phyloP scores from a whole-genome alignment of 768 basidiomycete genomes.

The Mycena vulgaris region DNA sequence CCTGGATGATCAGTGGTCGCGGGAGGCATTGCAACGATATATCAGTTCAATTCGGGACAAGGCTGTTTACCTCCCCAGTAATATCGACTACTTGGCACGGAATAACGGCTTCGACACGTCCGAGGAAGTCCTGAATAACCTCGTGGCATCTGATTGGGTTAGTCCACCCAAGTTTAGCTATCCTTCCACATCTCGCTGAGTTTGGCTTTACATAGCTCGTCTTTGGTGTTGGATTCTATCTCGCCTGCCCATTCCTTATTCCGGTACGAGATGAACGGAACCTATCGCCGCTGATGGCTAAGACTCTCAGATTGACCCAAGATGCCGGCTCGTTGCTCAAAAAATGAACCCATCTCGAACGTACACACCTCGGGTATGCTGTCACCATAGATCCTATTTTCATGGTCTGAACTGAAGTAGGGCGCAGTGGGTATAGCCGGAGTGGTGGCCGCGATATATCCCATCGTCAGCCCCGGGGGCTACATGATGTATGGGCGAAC shows the following conservation, averaged over 20 bases:
- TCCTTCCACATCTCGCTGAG: constrained; percentile 16
- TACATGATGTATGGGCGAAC: constrained; percentile 78
- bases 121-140: constrained; percentile 60
- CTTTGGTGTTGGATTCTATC: constrained; percentile 75
- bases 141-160: constrained; percentile 69
- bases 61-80: constrained; percentile 79
- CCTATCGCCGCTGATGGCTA: background rate
- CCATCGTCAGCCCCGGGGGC: constrained; percentile 75
- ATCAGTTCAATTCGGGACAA: constrained; percentile 67
- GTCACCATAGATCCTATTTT: background rate
- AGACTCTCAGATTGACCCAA: constrained; percentile 65
- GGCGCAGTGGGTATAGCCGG: constrained; percentile 83
- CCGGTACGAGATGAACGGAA: constrained; percentile 57
- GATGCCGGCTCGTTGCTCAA: constrained; percentile 73
- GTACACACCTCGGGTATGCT: constrained; percentile 70
- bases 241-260: constrained; percentile 75
- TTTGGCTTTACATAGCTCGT: constrained; percentile 61
- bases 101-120: constrained; percentile 70
- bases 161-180: constrained; percentile 3
- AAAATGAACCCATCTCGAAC: constrained; percentile 85
- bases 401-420: constrained; percentile 45
- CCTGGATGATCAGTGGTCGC: constrained; percentile 72
- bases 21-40: constrained; percentile 70
- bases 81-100: constrained; percentile 75
- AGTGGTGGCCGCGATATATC: constrained; percentile 76